phyloP scores from a whole-genome alignment of 805 yeast genomes.

The Candida dajiaensis region DNA sequence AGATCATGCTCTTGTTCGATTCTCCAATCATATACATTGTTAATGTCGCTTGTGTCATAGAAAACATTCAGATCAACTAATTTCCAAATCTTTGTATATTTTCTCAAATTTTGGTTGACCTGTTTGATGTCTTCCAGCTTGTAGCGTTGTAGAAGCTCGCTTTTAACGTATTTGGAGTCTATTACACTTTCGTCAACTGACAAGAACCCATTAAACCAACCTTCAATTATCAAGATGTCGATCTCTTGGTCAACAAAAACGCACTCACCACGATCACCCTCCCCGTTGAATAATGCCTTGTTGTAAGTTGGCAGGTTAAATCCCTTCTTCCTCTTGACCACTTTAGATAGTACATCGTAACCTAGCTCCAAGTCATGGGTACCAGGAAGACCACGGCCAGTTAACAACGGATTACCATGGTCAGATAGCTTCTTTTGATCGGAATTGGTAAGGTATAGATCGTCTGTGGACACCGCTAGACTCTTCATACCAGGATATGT shows the following conservation, averaged over 20 bases:
- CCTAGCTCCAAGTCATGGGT: conserved; percentile 65
- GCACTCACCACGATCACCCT: conserved; percentile 71
- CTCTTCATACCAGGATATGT: conserved; percentile 33
- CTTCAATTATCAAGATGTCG: conserved; percentile 77
- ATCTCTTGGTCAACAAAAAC: conserved; percentile 25
- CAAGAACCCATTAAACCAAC: conserved; percentile 86
- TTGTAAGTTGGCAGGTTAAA: conserved; percentile 65
- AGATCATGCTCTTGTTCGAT: conserved; percentile 58
- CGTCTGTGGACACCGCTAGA: conserved; percentile 72
- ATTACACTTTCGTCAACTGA: conserved; percentile 30
- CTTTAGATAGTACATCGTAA: conserved; percentile 28
- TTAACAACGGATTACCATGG: conserved; percentile 48
- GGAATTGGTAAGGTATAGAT: conserved; percentile 64
- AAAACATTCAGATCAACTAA: conserved; percentile 55
- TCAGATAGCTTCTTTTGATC: conserved; percentile 48
- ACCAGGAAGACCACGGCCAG: conserved; percentile 89
- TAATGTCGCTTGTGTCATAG: conserved; percentile 52
- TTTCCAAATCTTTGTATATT: conserved; percentile 52
- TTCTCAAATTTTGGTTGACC: conserved; percentile 47
- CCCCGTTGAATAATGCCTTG: conserved; percentile 63
- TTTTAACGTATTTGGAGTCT: conserved; percentile 11
- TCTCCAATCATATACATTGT: conserved; percentile 75
- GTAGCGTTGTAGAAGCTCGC: conserved; percentile 23
- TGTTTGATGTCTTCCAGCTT: conserved; percentile 23
- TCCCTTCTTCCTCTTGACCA: conserved; percentile 22